A percentile compares a stretch with the other conserved stretches of the same genome.
Conservation (phyloP, 495 filamentous ascomycete species). For the Hyaloscypha hepaticicola region DNA sequence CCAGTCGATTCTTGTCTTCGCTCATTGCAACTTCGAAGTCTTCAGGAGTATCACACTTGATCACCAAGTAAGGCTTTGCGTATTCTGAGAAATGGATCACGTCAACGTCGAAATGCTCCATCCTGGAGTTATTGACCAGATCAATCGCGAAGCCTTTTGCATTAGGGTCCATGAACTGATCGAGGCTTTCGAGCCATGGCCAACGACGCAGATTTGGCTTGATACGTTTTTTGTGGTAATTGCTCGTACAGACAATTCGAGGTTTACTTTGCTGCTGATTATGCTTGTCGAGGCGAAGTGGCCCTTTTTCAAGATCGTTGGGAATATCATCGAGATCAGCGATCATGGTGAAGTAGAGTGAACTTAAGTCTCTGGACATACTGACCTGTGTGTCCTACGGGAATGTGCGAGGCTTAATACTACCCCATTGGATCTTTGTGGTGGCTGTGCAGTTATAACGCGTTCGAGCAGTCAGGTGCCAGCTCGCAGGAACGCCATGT, state of each 20-base stretch:
- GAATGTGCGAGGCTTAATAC: too few relatives aligned
- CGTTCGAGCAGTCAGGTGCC: too few relatives aligned
- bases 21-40: neutral
- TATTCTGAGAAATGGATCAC: slow-evolving; percentile 1
- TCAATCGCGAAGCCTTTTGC: neutral
- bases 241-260: neutral
- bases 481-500: too few relatives aligned
- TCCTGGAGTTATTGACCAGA: neutral
- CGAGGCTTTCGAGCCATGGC: neutral
- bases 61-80: neutral
- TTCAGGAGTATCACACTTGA: neutral
- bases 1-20: neutral
- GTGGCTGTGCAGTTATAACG: too few relatives aligned
- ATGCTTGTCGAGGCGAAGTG: too few relatives aligned
- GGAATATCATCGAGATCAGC: too few relatives aligned
- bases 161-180: neutral
- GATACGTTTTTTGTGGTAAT: neutral
- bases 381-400: too few relatives aligned
- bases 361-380: too few relatives aligned
- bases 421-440: too few relatives aligned
- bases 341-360: too few relatives aligned
- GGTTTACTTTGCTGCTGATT: too few relatives aligned
- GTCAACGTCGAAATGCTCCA: slow-evolving; percentile 7
- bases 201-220: neutral
- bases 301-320: too few relatives aligned